Base-by-base conservation (phyloP, 345 rosid genomes). In the Eutrema japonicum region DNA sequence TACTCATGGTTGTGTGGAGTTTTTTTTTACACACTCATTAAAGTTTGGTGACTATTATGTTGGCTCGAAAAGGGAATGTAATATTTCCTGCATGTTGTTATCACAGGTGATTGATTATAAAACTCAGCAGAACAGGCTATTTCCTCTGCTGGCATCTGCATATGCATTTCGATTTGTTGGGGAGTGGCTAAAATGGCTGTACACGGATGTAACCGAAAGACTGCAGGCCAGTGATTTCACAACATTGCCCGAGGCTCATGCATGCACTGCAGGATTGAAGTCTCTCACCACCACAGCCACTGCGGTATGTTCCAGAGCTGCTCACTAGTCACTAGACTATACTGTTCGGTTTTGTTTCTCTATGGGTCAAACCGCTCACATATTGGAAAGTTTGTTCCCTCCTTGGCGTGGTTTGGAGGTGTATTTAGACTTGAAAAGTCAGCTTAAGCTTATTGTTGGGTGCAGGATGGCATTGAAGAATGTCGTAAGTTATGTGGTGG, bases 401-500 rank as follows among this genome's bases (percentile, higher is more conserved):
- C 48, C 43, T 61, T 53, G 38, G 63, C 16, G 5, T 63, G 26
- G 57, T 55, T 54, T 47, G 53, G 66, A 29, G 66, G 51, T 54
- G 29, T 63, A 8, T 55, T 18, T 38, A 57, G 52, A 65, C 40
- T 65, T 59, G 56, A 40, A 65, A 40, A 63, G 4, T 30, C 46
- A 55, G 47, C 75, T 66, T 49, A 64, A 71, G 33, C 38, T 37
- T 49, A 65, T 30, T 58, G 11, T 58, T 63, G 53, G 62, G 50
- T 78, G 68, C 87, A 95, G 99, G 97, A 96, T 86, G 98, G 73
- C 8, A 92, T 96, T 70, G 99, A 96, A 88, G 99, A 96, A 81
- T 96, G 99, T 73, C 85, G 98, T 63, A 96, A 96, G 80, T 75
- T 96, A 61, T 96, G 99, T 65, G 99, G 99, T 80, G 99, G 99